Base-by-base conservation (phyloP, 208 protist genomes). In the Trypanosoma lewisi region DNA sequence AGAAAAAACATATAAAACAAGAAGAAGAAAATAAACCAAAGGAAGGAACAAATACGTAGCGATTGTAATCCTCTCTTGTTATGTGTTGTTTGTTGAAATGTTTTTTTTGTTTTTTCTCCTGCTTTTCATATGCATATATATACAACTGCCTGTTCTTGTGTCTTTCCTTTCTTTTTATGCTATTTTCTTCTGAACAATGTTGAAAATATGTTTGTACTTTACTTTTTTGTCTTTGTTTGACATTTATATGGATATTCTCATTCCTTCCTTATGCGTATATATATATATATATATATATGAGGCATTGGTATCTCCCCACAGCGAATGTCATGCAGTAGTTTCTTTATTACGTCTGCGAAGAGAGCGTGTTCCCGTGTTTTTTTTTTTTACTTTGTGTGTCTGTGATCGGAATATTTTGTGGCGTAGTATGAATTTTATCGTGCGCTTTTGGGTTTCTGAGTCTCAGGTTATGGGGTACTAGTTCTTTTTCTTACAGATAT, bases 61-160 rank as follows among this genome's bases (percentile, higher is more conserved):
- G 30, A 57, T 39, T 34, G 1, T 33, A 31, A 45, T 73, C 28
- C 63, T 71, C 56, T 51, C 27, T 28, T 55, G 34, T 56, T 42
- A 47, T 67, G n/a, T n/a, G n/a, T n/a, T 41, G 16, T 21, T 45
- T 4, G 21, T 31, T 47, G 3, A 3, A 45, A 44, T 45, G 9
- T 27, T 14, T 51, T 39, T 36, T 44, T 30, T 70, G 23, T 59
- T 50, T 42, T 41, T 55, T 44, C 36, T 31, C 11, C 12, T n/a
- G 11, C 6, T 44, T 9, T 17, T 14, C 34, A 39, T 39, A 39
- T 14, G 11, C 11, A 44, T 44, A 44, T 14, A 5, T 44, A 48
- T 57, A 2, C 25, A n/a, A 21, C 31, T 27, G 6, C 23, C 6
- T 67, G 4, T 39, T 45, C 61, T n/a, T 36, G 17, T 64, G 39